Evolutionary conservation across 495 filamentous ascomycete species (phyloP).

Genomic region (Daldinia vernicosa): DNA sequence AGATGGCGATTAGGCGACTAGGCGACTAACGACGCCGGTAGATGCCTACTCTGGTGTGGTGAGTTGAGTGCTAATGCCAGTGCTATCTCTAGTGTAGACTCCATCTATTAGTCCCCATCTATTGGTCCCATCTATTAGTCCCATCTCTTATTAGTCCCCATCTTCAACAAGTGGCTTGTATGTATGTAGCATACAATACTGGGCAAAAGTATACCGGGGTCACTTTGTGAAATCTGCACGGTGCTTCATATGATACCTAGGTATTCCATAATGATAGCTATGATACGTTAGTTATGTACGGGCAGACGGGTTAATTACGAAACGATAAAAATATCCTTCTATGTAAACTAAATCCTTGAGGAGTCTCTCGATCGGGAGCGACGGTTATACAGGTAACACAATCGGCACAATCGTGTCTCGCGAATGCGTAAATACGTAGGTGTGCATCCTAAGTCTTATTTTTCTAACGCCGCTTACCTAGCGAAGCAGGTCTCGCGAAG

Average conservation of each 20-base stretch:
- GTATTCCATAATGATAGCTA: background rate
- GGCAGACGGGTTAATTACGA: constrained; percentile 1
- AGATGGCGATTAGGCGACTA: too few relatives aligned
- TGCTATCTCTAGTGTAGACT: background rate
- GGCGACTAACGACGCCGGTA: constrained; percentile 26
- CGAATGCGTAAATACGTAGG: background rate
- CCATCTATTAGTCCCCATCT: too few relatives aligned
- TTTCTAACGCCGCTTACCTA: background rate
- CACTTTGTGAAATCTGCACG: constrained; percentile 27
- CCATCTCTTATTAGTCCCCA: too few relatives aligned
- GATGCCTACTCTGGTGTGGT: constrained; percentile 26
- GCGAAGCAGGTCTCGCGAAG: background rate
- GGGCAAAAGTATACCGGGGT: background rate
- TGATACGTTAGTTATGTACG: constrained; percentile 26
- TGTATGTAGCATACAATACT: background rate
- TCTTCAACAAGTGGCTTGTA: too few relatives aligned
- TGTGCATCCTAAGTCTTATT: background rate
- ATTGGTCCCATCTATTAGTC: too few relatives aligned
- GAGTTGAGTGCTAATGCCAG: constrained; percentile 14
- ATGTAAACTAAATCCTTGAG: background rate
- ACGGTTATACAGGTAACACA: constrained; percentile 16
- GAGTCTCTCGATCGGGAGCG: constrained; percentile 7
- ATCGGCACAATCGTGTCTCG: constrained; percentile 4
- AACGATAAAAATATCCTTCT: background rate
- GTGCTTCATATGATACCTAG: constrained; percentile 11